Percentiles rank a stretch among this genome's conserved stretches.
Conservation (phyloP, 495 filamentous ascomycete genomes). For the Penicillium roqueforti region DNA sequence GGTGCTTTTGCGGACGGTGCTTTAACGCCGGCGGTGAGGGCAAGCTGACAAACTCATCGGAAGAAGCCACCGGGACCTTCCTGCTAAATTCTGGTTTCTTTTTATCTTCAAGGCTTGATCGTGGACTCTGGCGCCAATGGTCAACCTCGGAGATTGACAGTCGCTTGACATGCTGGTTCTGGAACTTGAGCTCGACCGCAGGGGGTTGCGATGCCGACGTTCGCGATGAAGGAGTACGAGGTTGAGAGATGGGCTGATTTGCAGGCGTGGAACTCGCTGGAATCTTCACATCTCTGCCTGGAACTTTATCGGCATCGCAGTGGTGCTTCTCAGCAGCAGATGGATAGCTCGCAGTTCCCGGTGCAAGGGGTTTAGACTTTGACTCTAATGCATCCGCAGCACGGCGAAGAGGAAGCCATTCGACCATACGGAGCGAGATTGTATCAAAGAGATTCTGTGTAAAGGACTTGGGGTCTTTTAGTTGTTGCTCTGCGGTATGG, state of each 20-base stretch:
- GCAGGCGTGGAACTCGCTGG: constrained; percentile 1
- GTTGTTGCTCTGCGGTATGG: constrained; percentile 40
- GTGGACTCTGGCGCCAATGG: constrained; percentile 33
- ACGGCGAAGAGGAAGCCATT: constrained; percentile 63
- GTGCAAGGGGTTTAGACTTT: constrained; percentile 3
- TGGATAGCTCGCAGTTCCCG: constrained; percentile 2
- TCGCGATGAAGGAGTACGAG: constrained; percentile 36
- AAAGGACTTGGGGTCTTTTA: constrained; percentile 80
- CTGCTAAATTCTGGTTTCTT: constrained; percentile 26
- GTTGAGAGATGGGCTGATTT: constrained; percentile 4
- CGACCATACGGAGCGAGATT: constrained; percentile 70
- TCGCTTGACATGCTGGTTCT: constrained; percentile 40
- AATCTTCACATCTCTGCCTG: constrained; percentile 11
- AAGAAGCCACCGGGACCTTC: constrained; percentile 24
- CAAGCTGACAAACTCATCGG: constrained; percentile 28
- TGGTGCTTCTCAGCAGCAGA: constrained; percentile 15
- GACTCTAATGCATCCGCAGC: constrained; percentile 22
- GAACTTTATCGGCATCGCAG: constrained; percentile 1
- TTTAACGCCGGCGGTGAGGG: constrained; percentile 43
- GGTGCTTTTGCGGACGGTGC: constrained; percentile 43
- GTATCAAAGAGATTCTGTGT: constrained; percentile 80
- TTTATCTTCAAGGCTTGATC: constrained; percentile 35
- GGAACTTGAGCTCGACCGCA: constrained; percentile 36
- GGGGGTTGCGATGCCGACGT: constrained; percentile 20
- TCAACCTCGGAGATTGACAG: constrained; percentile 39